A percentile compares a stretch with the other conserved stretches of the same genome.
Conservation (phyloP, 2,329 filamentous ascomycete species). For the Aspergillus terreus region DNA sequence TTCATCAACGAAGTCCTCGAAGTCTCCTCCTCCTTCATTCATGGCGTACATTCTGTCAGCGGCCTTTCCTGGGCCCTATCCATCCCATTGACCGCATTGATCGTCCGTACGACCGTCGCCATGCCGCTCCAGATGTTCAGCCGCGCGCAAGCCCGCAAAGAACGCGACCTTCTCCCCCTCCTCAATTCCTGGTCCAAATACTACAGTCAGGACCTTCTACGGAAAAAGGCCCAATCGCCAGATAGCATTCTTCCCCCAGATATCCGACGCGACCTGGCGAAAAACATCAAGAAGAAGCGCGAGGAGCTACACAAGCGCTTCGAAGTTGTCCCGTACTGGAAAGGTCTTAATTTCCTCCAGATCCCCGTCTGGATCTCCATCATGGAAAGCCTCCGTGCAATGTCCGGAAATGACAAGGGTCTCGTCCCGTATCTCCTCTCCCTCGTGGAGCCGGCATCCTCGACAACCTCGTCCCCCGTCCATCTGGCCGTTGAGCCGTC, state of each 20-base stretch:
- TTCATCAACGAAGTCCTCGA: conserved; percentile 43
- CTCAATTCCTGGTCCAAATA: conserved; percentile 33
- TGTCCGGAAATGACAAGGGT: conserved; percentile 43
- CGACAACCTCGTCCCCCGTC: conserved; percentile 16
- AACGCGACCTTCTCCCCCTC: conserved; percentile 42
- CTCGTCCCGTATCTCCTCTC: conserved; percentile 38
- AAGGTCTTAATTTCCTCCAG: conserved; percentile 34
- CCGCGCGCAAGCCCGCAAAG: conserved; percentile 38
- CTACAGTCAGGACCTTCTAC: conserved; percentile 4
- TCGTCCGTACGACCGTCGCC: conserved; percentile 47
- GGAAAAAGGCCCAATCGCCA: conserved; percentile 4
- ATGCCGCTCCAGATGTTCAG: conserved; percentile 46
- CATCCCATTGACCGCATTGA: conserved; percentile 53
- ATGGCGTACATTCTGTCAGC: conserved; percentile 48
- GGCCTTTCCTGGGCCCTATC: conserved; percentile 53
- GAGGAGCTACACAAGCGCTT: conserved; percentile 31
- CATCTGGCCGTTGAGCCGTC: conserved; percentile 42
- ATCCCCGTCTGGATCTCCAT: conserved; percentile 46
- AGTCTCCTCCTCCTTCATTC: conserved; percentile 45
- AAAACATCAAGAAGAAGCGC: conserved; percentile 23
- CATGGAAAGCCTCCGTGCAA: conserved; percentile 47
- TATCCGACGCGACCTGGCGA: conserved; percentile 12
- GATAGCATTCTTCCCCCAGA: conserved; percentile 12
- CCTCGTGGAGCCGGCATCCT: conserved; percentile 14
- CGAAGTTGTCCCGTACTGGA: conserved; percentile 32